A percentile compares a stretch with the other conserved stretches of the same genome.
phyloP scores from a whole-genome alignment of 805 yeast genomes.

The Starmerella tilneyi region DNA sequence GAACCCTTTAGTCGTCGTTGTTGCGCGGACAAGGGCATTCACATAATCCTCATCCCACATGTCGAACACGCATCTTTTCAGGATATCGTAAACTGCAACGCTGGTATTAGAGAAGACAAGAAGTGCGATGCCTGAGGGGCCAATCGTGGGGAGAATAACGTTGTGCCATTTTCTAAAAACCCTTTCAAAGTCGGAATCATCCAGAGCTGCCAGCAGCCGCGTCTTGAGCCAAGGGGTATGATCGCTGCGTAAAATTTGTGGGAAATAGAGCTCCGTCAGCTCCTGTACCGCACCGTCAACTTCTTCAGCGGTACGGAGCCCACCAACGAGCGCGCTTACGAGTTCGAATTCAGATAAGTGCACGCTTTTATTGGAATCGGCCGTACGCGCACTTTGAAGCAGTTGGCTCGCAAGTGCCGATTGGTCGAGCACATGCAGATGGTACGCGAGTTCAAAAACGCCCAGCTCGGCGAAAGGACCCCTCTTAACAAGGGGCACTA shows the following conservation, averaged over 20 bases:
- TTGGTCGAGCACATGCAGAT: conserved; percentile 15
- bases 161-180: conserved; percentile 12
- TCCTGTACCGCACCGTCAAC: background rate
- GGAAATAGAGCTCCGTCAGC: background rate
- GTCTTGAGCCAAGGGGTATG: conserved; percentile 18
- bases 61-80: background rate
- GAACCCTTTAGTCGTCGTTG: background rate
- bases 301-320: background rate
- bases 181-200: conserved; percentile 1
- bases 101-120: background rate
- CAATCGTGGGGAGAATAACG: background rate
- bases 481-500: conserved; percentile 13
- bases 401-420: conserved; percentile 22
- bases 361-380: background rate
- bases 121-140: background rate
- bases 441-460: conserved; percentile 16
- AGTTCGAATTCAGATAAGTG: background rate
- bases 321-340: background rate
- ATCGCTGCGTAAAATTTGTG: background rate
- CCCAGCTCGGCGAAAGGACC: conserved; percentile 16
- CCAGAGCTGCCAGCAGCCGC: conserved; percentile 13
- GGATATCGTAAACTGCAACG: background rate
- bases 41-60: background rate
- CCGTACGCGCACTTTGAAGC: conserved; percentile 7
- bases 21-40: background rate